Percentiles rank a stretch among this genome's conserved stretches.
phyloP scores from a whole-genome alignment of 306 rosid genomes.

The Acacia crassicarpa region DNA sequence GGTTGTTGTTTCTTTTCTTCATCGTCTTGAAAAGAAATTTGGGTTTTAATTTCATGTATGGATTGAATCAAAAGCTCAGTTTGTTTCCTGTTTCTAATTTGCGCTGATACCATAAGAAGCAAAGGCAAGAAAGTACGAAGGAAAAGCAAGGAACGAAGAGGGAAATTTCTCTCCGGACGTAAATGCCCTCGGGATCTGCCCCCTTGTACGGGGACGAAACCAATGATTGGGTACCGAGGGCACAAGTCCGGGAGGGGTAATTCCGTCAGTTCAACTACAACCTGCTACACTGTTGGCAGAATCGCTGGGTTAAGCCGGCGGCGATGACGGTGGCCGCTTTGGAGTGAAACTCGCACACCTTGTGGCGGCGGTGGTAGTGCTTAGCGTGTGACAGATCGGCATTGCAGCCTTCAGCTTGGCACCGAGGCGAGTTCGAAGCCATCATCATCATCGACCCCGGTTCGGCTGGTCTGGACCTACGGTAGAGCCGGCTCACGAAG shows the following conservation, averaged over 20 bases:
- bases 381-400: slow-evolving; percentile 89
- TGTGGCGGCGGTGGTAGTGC: slow-evolving; percentile 98
- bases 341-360: slow-evolving; percentile 97
- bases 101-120: background rate
- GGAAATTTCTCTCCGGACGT: slow-evolving; percentile 33
- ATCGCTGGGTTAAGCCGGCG: slow-evolving; percentile 97
- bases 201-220: background rate
- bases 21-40: background rate
- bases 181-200: slow-evolving; percentile 45
- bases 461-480: slow-evolving; percentile 61
- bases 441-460: slow-evolving; percentile 34
- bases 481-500: slow-evolving; percentile 81
- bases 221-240: slow-evolving; percentile 43
- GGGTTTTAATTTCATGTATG: background rate
- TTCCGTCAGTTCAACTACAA: slow-evolving; percentile 32
- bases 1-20: background rate
- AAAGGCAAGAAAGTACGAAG: background rate
- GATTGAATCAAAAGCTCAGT: background rate
- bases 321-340: slow-evolving; percentile 90
- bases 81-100: slow-evolving; percentile 2
- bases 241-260: slow-evolving; percentile 22
- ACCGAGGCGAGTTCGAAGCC: slow-evolving; percentile 55
- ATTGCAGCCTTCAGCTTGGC: slow-evolving; percentile 97
- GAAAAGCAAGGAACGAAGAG: background rate
- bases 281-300: slow-evolving; percentile 99